phyloP scores from a whole-genome alignment of 164 flowering plant species.

The Stephania yunnanensis region DNA sequence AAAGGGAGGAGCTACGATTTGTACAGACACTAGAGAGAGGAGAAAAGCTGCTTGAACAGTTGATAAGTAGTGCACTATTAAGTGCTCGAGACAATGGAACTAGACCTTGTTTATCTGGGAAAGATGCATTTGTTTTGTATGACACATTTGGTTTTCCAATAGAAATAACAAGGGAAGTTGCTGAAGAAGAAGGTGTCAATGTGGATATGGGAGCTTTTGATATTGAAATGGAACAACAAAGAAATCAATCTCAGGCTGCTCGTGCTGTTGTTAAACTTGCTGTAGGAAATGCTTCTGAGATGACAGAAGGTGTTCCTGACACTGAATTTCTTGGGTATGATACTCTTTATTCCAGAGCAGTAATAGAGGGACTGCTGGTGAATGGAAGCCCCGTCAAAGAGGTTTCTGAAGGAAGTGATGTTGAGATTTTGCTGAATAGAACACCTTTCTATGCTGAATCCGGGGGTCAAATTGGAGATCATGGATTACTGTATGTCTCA shows the following conservation, averaged over 20 bases:
- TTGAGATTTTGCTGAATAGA: slow-evolving; percentile 67
- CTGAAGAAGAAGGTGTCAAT: slow-evolving; percentile 67
- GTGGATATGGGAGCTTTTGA: slow-evolving; percentile 74
- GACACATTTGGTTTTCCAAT: slow-evolving; percentile 93
- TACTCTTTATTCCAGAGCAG: slow-evolving; percentile 60
- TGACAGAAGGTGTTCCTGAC: slow-evolving; percentile 42
- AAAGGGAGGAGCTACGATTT: slow-evolving; percentile 80
- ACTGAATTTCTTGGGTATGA: slow-evolving; percentile 90
- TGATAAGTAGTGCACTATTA: slow-evolving; percentile 51
- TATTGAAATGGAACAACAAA: slow-evolving; percentile 82
- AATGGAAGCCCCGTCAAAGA: slow-evolving; percentile 57
- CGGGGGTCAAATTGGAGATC: slow-evolving; percentile 92
- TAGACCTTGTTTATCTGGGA: slow-evolving; percentile 66
- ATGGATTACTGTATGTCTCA: slow-evolving; percentile 56
- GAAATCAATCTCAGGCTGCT: slow-evolving; percentile 88
- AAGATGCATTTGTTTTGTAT: slow-evolving; percentile 81
- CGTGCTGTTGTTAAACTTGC: slow-evolving; percentile 72
- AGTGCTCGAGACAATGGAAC: slow-evolving; percentile 32
- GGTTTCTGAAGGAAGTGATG: slow-evolving; percentile 74
- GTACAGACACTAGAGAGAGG: slow-evolving; percentile 90
- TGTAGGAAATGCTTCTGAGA: slow-evolving; percentile 50
- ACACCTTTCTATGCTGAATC: slow-evolving; percentile 98
- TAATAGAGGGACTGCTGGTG: slow-evolving; percentile 66
- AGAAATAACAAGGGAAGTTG: slow-evolving; percentile 85
- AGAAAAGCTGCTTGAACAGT: slow-evolving; percentile 80